Conservation (phyloP, 805 yeast genomes). For the Yamadazyma nakazawae region DNA sequence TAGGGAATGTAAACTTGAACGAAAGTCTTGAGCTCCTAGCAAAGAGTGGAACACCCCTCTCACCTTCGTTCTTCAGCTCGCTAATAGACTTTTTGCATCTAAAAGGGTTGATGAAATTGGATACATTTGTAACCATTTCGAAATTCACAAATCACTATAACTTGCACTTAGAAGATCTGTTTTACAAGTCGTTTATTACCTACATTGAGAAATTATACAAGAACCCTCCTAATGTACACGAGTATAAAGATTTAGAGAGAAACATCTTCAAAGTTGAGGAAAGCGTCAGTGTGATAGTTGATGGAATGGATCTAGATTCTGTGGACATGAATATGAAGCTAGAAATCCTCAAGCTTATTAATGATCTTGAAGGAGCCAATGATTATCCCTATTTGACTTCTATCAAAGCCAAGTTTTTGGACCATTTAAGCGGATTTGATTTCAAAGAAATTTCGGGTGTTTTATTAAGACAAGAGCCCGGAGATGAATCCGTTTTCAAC, state of each 20-base stretch:
- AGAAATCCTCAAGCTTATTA: neutral
- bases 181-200: slow-evolving; percentile 18
- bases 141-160: slow-evolving; percentile 1
- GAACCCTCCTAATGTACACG: slow-evolving; percentile 31
- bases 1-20: neutral
- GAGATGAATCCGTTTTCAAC: slow-evolving; percentile 2
- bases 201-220: slow-evolving; percentile 30
- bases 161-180: slow-evolving; percentile 18
- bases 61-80: slow-evolving; percentile 5
- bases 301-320: neutral
- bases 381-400: neutral
- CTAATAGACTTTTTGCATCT: slow-evolving; percentile 8
- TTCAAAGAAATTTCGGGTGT: neutral
- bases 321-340: neutral
- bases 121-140: slow-evolving; percentile 6
- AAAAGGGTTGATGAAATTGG: slow-evolving; percentile 1
- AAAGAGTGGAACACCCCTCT: slow-evolving; percentile 4
- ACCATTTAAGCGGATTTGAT: slow-evolving; percentile 1
- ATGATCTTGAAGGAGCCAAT: neutral
- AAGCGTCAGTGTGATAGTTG: neutral
- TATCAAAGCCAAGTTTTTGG: neutral
- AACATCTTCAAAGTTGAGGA: slow-evolving; percentile 16
- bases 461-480: slow-evolving; percentile 7
- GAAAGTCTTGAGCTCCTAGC: slow-evolving; percentile 9
- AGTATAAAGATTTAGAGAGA: slow-evolving; percentile 29